These are phyloP conservation scores for Ostreobium quekettii DNA, from an alignment of 139 green algal species.

Conservation along the genomic window DNA sequence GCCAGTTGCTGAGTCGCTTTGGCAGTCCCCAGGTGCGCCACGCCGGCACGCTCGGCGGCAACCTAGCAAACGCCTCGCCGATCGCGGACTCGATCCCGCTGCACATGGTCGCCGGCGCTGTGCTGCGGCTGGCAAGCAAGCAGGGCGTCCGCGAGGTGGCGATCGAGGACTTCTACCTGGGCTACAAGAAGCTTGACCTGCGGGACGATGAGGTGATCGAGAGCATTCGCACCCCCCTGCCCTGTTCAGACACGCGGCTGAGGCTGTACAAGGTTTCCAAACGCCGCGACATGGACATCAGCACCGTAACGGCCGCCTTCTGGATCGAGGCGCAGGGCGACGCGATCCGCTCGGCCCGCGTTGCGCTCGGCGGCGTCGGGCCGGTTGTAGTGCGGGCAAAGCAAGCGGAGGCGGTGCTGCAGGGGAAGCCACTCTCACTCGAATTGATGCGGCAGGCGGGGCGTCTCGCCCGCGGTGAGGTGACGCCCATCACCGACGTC, in stretches of 20 bases:
- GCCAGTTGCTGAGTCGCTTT: background rate
- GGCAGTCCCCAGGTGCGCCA: background rate
- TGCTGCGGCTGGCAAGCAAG: background rate
- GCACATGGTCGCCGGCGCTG: background rate
- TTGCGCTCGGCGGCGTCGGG: no score
- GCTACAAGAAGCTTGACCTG: background rate
- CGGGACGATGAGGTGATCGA: background rate
- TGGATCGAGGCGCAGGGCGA: no score
- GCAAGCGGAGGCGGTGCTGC: no score
- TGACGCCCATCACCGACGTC: no score
- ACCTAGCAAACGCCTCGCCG: background rate
- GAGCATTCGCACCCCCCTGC: background rate
- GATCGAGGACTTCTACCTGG: background rate
- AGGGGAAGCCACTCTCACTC: no score
- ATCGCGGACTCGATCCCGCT: background rate
- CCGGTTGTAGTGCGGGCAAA: no score
- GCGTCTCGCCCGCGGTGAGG: no score
- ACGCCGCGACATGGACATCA: background rate
- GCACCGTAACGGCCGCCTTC: no score
- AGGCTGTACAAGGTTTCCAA: conserved; percentile 2
- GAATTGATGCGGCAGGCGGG: no score
- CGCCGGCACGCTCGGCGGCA: background rate
- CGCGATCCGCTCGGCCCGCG: no score
- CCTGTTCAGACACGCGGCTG: background rate
- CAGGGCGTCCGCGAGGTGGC: background rate